Base-by-base conservation (phyloP, 2,329 filamentous ascomycete species). In the Neoascochyta sp. region DNA sequence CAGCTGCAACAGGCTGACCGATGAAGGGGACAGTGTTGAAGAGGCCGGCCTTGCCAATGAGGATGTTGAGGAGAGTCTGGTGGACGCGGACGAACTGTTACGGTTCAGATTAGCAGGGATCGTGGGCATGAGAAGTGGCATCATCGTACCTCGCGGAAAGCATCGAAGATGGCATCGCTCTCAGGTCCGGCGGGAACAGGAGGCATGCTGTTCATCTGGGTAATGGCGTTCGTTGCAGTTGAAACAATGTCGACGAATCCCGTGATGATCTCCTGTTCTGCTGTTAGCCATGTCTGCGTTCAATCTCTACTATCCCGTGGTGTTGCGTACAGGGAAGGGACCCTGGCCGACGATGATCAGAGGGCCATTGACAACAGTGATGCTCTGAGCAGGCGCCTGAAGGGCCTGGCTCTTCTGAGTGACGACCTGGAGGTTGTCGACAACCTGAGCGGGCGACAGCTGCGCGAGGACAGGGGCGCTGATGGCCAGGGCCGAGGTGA, bases 51-150 rank as follows among this genome's bases (percentile, higher is more conserved):
- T 47, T 47, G 9, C 39, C 39, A 16, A 43, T 45, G 13, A 47
- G 29, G 10, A 41, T 41, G 32, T 47, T 45, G 10, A 47, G 24
- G n/a, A 47, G 34, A 7, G 6, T 27, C 5, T 47, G 41, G 19
- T 47, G 42, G 13, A 41, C 39, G 9, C 39, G 39, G 9, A 45
- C 44, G 21, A 47, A 47, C 42, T 47, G n/a, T 2, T 14, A 9
- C 4, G 1, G 6, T 16, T 7, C 18, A 10, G 8, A 3, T 11
- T 9, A 2, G 8, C 9, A 5, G 4, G 4, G 2, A 9, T 14
- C 9, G n/a, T 4, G 4, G 10, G 10, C 3, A 6, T 17, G 0
- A 9, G n/a, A n/a, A n/a, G n/a, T n/a, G n/a, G n/a, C n/a, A n/a
- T n/a, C n/a, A 17, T 26, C 28, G 33, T 11, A 42, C 43, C 9